Evolutionary conservation across 768 basidiomycete genomes (phyloP).

Genomic region (Mycena capillaripes): DNA sequence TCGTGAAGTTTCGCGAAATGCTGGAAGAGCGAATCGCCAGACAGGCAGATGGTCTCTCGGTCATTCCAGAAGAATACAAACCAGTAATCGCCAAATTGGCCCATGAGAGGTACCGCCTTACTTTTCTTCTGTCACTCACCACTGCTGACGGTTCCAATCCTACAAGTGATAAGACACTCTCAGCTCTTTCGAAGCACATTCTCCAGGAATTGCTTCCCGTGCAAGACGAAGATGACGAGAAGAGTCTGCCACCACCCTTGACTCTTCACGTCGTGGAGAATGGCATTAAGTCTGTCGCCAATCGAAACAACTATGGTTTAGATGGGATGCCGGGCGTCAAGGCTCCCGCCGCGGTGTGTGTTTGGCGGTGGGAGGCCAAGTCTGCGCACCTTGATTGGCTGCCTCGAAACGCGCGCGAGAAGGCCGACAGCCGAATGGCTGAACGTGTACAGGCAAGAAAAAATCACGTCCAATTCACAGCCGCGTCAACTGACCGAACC

Average conservation of each 20-base stretch:
- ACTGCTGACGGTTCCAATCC: slow-evolving; percentile 15
- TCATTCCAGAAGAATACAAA: slow-evolving; percentile 77
- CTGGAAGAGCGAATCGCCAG: slow-evolving; percentile 67
- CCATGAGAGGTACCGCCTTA: slow-evolving; percentile 79
- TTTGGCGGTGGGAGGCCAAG: slow-evolving; percentile 92
- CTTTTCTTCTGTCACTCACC: not conserved
- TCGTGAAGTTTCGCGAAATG: slow-evolving; percentile 83
- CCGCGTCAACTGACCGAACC: slow-evolving; percentile 11
- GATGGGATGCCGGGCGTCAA: slow-evolving; percentile 66
- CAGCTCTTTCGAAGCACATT: slow-evolving; percentile 76
- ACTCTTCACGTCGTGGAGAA: slow-evolving; percentile 71
- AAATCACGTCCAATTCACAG: not conserved
- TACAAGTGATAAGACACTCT: slow-evolving; percentile 78
- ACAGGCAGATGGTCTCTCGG: slow-evolving; percentile 63
- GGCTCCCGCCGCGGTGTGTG: slow-evolving; percentile 71
- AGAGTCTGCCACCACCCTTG: slow-evolving; percentile 53
- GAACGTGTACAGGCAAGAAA: slow-evolving; percentile 76
- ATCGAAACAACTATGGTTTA: slow-evolving; percentile 86
- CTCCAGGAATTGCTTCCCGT: slow-evolving; percentile 77
- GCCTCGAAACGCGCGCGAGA: slow-evolving; percentile 75
- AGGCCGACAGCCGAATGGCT: slow-evolving; percentile 67
- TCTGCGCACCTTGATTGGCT: slow-evolving; percentile 71
- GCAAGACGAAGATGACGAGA: slow-evolving; percentile 68
- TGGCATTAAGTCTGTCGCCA: slow-evolving; percentile 73
- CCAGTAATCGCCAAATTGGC: slow-evolving; percentile 86